These are phyloP conservation scores for Psilocybe subaeruginosa DNA, from an alignment of 768 basidiomycete species.

Conservation along the genomic window DNA sequence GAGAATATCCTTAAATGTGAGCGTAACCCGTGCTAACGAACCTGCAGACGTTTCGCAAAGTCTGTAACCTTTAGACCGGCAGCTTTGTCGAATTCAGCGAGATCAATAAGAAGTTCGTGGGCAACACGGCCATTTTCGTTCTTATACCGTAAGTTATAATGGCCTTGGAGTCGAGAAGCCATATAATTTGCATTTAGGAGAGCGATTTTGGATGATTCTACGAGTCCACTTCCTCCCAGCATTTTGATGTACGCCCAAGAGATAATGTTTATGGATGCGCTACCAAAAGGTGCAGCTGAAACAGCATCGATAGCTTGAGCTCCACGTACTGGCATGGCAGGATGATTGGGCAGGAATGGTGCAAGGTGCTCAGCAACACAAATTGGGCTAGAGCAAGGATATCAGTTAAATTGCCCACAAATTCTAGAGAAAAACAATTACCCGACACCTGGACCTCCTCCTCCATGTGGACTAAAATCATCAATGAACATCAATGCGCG, in stretches of 20 bases:
- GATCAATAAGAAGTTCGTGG: slow-evolving; percentile 93
- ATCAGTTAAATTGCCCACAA: slow-evolving; percentile 4
- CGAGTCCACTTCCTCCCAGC: slow-evolving; percentile 93
- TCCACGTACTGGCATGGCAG: slow-evolving; percentile 67
- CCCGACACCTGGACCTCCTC: slow-evolving; percentile 97
- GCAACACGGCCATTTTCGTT: slow-evolving; percentile 93
- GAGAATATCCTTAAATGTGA: background rate
- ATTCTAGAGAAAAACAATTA: slow-evolving; percentile 24
- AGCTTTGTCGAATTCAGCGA: slow-evolving; percentile 91
- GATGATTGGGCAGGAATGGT: slow-evolving; percentile 93
- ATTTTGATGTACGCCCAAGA: slow-evolving; percentile 99
- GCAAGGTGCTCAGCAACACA: slow-evolving; percentile 93
- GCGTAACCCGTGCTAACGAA: slow-evolving; percentile 25
- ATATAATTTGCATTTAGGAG: slow-evolving; percentile 98
- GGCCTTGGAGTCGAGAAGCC: slow-evolving; percentile 80
- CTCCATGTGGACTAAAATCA: slow-evolving; percentile 82
- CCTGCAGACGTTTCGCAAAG: slow-evolving; percentile 95
- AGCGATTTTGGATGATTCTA: slow-evolving; percentile 83
- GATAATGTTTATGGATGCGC: slow-evolving; percentile 92
- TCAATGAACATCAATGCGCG: slow-evolving; percentile 2
- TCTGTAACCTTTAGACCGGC: slow-evolving; percentile 93
- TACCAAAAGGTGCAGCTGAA: slow-evolving; percentile 91
- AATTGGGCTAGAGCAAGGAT: slow-evolving; percentile 65
- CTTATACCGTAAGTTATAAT: slow-evolving; percentile 88
- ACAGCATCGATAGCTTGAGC: slow-evolving; percentile 83